These are phyloP conservation scores for Beauveria pseudobassiana DNA, from an alignment of 2,329 filamentous ascomycete genomes.

Conservation along the genomic window DNA sequence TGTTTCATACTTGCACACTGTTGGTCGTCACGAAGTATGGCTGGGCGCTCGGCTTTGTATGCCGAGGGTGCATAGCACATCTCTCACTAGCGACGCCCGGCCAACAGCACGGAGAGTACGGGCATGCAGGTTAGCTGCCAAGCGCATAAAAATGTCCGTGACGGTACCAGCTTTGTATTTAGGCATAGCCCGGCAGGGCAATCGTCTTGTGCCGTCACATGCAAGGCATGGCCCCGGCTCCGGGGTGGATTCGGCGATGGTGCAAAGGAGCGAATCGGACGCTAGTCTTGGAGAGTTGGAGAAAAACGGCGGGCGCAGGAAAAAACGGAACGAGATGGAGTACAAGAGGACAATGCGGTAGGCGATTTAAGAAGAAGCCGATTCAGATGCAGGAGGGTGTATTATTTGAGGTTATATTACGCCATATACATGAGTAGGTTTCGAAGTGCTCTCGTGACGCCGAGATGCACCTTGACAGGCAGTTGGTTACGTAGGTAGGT, in stretches of 20 bases:
- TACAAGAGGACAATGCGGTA: constrained; percentile 1
- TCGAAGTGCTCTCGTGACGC: no score
- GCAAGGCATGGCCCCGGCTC: background rate
- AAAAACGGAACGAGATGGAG: constrained; percentile 3
- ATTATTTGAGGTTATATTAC: background rate
- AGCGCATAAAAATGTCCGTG: background rate
- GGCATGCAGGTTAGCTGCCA: no score
- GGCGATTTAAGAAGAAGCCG: background rate
- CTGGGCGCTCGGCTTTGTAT: background rate
- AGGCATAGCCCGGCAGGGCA: background rate
- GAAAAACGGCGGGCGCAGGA: background rate
- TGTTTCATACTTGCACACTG: no score
- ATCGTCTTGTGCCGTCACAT: constrained; percentile 5
- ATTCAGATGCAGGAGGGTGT: background rate
- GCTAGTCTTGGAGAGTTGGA: background rate
- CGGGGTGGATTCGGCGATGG: constrained; percentile 4
- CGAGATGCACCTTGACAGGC: no score
- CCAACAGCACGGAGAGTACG: background rate
- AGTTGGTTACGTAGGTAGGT: no score
- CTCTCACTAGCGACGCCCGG: background rate
- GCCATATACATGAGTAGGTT: background rate
- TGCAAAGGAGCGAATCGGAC: constrained; percentile 8
- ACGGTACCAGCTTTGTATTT: background rate
- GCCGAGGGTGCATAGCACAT: background rate
- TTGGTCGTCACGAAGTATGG: background rate